phyloP scores from a whole-genome alignment of 352 stramenopile genomes.

The Globisporangium emineosum region DNA sequence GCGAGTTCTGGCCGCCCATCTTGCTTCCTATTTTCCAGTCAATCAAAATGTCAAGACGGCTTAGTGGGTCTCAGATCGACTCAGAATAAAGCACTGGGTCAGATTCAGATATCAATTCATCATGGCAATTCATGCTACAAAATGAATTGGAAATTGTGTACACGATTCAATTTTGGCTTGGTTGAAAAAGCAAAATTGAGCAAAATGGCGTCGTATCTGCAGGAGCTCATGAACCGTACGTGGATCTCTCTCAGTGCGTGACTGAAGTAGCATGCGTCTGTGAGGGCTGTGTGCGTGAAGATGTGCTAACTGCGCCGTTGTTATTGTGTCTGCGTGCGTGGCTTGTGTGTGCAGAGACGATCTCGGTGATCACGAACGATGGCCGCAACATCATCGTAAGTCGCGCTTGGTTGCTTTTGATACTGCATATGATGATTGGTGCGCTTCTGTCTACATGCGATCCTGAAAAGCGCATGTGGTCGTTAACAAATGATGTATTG shows the following conservation, averaged over 20 bases:
- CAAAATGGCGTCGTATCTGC: conserved; percentile 77
- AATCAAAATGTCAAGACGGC: neutral
- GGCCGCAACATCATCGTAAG: conserved; percentile 92
- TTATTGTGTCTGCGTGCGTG: neutral
- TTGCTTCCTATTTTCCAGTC: conserved; percentile 13
- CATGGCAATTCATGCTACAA: neutral
- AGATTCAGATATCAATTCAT: neutral
- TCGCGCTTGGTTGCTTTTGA: conserved; percentile 3
- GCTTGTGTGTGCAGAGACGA: conserved; percentile 51
- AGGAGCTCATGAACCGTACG: conserved; percentile 84
- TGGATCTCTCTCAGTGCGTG: conserved; percentile 8
- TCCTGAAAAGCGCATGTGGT: neutral
- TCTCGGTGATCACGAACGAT: conserved; percentile 93
- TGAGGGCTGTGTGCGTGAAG: neutral
- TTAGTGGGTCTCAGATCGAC: neutral
- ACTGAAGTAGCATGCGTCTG: neutral
- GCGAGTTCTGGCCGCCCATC: conserved; percentile 79
- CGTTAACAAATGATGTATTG: neutral
- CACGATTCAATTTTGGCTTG: neutral
- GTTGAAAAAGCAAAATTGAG: neutral
- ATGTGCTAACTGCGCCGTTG: neutral
- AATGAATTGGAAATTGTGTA: neutral
- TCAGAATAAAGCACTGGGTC: neutral
- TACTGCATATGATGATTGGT: neutral
- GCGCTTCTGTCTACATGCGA: neutral